Base-by-base conservation (phyloP, 306 rosid genomes). In the Begonia peltatifolia region DNA sequence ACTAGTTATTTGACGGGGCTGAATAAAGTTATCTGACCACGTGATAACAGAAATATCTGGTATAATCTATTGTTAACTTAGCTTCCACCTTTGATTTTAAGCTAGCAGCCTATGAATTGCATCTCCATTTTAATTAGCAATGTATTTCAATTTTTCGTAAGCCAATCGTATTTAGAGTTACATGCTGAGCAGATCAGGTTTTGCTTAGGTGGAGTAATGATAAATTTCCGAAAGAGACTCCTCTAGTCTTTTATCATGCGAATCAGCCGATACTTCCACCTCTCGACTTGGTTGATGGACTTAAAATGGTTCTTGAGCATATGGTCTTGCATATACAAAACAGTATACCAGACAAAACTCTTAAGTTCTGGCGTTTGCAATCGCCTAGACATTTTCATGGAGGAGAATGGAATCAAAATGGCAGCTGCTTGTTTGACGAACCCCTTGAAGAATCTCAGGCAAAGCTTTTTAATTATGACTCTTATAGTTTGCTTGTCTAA, bases 401-500 rank as follows among this genome's bases (percentile, higher is more conserved):
- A 13, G 95, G 95, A 50, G 90, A 84, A 2, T 89, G 94, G 97
- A 89, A 89, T 70, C 94, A 82, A 74, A 89, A 85, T 35, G 94
- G 89, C 16, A 89, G 95, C 63, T 84, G 97, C 78, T 56, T 80
- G 78, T 82, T 82, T 66, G 68, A 68, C 71, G 78, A 80, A 60
- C 94, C 87, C 56, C 90, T 89, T 41, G 75, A 72, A 57, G 76
- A 82, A 70, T 70, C 63, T 7, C 3, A 44, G 48, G 48, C 14
- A n/a, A 10, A 7, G 1, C 1, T 44, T 44, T 11, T 10, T n/a
- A 10, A 44, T 44, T 12, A 44, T 12, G 2, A 44, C 48, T 44
- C 48, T 44, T 6, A 30, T 30, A 3, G 38, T 30, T 30, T 5
- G 6, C 38, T 5, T 6, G 6, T 30, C 38, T 30, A 30, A 30